A percentile compares a stretch with the other conserved stretches of the same genome.
Evolutionary conservation across 2,329 filamentous ascomycete species (phyloP).

Genomic region (Penicillium sp.): DNA sequence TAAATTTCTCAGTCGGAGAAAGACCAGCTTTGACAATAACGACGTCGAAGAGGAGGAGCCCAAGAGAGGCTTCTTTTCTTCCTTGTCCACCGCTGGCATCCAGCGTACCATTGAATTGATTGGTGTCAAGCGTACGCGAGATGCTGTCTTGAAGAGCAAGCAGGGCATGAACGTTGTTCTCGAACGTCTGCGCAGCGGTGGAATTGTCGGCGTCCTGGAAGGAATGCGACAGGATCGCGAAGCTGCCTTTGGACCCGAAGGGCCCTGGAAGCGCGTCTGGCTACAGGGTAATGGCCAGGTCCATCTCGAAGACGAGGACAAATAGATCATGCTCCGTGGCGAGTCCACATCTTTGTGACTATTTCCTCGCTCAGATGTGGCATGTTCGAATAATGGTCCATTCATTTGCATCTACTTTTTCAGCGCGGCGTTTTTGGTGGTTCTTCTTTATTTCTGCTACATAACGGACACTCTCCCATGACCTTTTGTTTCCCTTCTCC

Average conservation of each 20-base stretch:
- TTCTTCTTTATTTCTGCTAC: neutral
- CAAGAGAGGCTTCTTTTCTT: conserved; percentile 62
- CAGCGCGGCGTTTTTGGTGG: conserved; percentile 30
- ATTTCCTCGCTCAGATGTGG: neutral
- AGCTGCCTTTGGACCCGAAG: conserved; percentile 41
- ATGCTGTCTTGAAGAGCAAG: conserved; percentile 65
- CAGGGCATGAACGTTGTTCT: conserved; percentile 70
- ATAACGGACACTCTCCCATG: conserved; percentile 28
- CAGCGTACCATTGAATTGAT: conserved; percentile 68
- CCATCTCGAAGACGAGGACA: conserved; percentile 34
- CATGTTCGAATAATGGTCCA: neutral
- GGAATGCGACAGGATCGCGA: conserved; percentile 69
- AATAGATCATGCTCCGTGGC: conserved; percentile 16
- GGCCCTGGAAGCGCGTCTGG: conserved; percentile 49
- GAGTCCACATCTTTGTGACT: neutral
- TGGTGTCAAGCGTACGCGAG: conserved; percentile 62
- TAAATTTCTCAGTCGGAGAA: conserved; percentile 51
- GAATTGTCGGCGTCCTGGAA: conserved; percentile 70
- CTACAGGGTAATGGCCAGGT: conserved; percentile 35
- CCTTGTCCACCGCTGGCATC: conserved; percentile 62
- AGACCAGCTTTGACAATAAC: conserved; percentile 42
- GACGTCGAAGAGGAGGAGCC: conserved; percentile 55
- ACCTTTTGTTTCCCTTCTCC: conserved; percentile 19
- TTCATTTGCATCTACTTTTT: conserved; percentile 14
- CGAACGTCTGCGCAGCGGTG: conserved; percentile 65